These are phyloP conservation scores for Escovopsis sp. DNA, from an alignment of 2,329 filamentous ascomycete genomes.

Conservation along the genomic window DNA sequence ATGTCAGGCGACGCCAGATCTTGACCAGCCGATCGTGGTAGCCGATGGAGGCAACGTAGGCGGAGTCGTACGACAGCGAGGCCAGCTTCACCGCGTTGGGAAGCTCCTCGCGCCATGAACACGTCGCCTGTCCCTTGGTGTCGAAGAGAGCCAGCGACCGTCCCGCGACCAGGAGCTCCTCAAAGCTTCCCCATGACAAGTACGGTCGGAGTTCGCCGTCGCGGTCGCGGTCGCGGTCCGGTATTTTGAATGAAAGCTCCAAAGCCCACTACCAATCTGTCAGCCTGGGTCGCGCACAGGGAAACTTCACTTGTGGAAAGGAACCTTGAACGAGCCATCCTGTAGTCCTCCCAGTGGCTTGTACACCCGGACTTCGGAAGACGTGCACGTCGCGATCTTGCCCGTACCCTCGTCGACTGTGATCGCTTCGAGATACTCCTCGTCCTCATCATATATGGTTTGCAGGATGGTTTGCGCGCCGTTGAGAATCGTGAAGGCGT, in stretches of 20 bases:
- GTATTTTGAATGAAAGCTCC: constrained; percentile 44
- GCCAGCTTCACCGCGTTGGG: constrained; percentile 63
- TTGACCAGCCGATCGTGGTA: constrained; percentile 73
- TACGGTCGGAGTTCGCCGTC: constrained; percentile 22
- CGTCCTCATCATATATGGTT: constrained; percentile 79
- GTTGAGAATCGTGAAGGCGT: constrained; percentile 70
- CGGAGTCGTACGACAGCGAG: constrained; percentile 71
- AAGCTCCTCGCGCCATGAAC: constrained; percentile 60
- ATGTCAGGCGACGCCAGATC: constrained; percentile 79
- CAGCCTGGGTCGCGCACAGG: constrained; percentile 6
- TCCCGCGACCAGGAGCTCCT: constrained; percentile 73
- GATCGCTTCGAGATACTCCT: constrained; percentile 54
- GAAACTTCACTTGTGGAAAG: not conserved
- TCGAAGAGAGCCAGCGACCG: constrained; percentile 55
- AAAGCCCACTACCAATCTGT: constrained; percentile 40
- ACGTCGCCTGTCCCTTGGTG: constrained; percentile 31
- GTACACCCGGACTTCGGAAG: constrained; percentile 57
- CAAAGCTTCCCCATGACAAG: constrained; percentile 75
- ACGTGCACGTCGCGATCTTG: constrained; percentile 67
- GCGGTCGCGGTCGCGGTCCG: constrained; percentile 10
- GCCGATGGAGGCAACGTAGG: constrained; percentile 71
- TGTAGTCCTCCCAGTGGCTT: constrained; percentile 55
- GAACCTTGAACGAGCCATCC: constrained; percentile 60
- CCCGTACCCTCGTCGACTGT: constrained; percentile 69
- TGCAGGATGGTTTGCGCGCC: constrained; percentile 65